These are phyloP conservation scores for Vanrija sp. DNA, from an alignment of 1,284 basidiomycete species.

Conservation along the genomic window DNA sequence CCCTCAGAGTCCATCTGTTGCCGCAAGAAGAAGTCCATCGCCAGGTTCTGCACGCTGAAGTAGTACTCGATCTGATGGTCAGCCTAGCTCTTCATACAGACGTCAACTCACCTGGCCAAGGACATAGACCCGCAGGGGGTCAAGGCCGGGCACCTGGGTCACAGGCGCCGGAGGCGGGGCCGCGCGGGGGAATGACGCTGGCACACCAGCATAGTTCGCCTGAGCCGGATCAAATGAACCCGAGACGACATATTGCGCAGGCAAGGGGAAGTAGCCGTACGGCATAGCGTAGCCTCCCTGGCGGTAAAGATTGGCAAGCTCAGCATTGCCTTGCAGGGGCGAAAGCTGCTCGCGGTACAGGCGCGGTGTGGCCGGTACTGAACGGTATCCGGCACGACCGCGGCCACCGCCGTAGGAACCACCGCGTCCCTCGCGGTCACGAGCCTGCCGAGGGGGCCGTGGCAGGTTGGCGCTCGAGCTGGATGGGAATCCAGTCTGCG, in stretches of 20 bases:
- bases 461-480: constrained; percentile 16
- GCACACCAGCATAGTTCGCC: constrained; percentile 1
- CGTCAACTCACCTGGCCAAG: constrained; percentile 56
- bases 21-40: constrained; percentile 73
- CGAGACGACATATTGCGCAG: constrained; percentile 15
- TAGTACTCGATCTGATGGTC: constrained; percentile 74
- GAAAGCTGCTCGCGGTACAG: constrained; percentile 13
- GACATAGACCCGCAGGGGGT: constrained; percentile 62
- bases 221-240: constrained; percentile 4
- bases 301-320: constrained; percentile 18
- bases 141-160: constrained; percentile 56
- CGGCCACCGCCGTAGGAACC: constrained; percentile 26
- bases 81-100: not conserved
- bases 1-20: constrained; percentile 86
- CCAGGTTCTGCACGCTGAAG: constrained; percentile 79
- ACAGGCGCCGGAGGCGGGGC: constrained; percentile 57
- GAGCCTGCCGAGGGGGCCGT: constrained; percentile 22
- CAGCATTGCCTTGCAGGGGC: constrained; percentile 8
- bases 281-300: constrained; percentile 26
- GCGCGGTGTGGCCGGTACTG: constrained; percentile 7
- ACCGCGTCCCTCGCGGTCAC: constrained; percentile 30
- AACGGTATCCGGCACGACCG: constrained; percentile 15
- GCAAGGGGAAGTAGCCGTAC: constrained; percentile 27
- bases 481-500: constrained; percentile 22
- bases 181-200: constrained; percentile 4